Evolutionary conservation across 352 stramenopile genomes (phyloP).

Genomic region (Globisporangium orthogonon): DNA sequence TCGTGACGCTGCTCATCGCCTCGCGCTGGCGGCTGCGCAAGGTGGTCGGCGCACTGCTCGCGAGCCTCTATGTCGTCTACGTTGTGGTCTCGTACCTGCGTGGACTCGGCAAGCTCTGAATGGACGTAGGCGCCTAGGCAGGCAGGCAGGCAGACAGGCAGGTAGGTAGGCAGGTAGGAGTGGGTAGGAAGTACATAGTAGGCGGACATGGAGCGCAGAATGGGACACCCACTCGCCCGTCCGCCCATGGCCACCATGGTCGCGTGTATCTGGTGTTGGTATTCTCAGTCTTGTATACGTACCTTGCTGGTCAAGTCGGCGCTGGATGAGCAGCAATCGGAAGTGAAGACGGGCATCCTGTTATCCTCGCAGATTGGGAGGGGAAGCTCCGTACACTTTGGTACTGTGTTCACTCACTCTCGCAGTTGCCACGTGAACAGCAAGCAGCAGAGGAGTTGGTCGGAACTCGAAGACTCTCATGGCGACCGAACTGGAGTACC

Average conservation of each 20-base stretch:
- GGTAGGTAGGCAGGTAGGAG: neutral
- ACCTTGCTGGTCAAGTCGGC: too few species aligned
- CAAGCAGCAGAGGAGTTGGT: neutral
- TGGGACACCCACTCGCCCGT: too few species aligned
- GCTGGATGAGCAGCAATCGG: neutral
- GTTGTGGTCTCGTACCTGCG: conserved; percentile 54
- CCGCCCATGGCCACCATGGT: too few species aligned
- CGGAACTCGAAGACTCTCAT: neutral
- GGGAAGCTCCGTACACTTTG: neutral
- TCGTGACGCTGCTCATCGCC: conserved; percentile 41
- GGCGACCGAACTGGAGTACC: neutral
- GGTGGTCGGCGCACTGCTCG: conserved; percentile 28
- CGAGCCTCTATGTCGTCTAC: conserved; percentile 44
- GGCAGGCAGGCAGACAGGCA: neutral
- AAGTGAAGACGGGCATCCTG: too few species aligned
- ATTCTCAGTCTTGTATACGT: too few species aligned
- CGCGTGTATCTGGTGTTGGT: too few species aligned
- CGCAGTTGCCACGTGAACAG: neutral
- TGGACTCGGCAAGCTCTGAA: conserved; percentile 42
- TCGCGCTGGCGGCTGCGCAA: conserved; percentile 50
- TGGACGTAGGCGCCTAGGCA: neutral
- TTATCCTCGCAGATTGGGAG: neutral
- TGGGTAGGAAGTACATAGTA: neutral
- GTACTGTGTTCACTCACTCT: neutral
- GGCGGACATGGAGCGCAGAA: too few species aligned